Evolutionary conservation across 768 basidiomycete genomes (phyloP).

Genomic region (Suillus ampliporus): DNA sequence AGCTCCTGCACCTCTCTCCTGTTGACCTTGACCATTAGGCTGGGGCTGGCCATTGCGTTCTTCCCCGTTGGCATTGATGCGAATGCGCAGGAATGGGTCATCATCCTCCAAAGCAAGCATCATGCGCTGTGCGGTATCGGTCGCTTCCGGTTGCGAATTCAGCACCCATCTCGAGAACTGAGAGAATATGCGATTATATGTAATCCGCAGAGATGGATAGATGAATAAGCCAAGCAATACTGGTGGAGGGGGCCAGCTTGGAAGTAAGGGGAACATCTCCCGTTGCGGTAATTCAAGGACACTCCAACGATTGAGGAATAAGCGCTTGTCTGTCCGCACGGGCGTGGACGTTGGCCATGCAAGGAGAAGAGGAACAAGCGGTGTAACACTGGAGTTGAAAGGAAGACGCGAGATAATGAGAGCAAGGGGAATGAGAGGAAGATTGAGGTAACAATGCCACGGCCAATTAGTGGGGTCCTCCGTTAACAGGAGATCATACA

Average conservation of each 20-base stretch:
- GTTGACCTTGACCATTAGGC: conserved; percentile 20
- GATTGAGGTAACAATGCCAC: conserved; percentile 75
- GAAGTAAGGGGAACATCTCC: conserved; percentile 35
- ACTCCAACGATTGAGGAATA: conserved; percentile 17
- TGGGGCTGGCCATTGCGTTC: conserved; percentile 20
- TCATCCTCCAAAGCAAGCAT: conserved; percentile 32
- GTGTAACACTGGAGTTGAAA: conserved; percentile 33
- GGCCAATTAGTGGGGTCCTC: conserved; percentile 78
- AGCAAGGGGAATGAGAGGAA: conserved; percentile 71
- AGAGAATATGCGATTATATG: conserved; percentile 50
- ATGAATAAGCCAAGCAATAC: conserved; percentile 58
- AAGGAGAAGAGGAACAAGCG: conserved; percentile 28
- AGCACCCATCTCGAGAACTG: conserved; percentile 50
- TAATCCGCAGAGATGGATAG: conserved; percentile 50
- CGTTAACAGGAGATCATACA: conserved; percentile 68
- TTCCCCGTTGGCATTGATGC: conserved; percentile 41
- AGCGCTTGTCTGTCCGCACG: conserved; percentile 17
- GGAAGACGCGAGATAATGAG: conserved; percentile 69
- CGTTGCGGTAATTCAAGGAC: neutral
- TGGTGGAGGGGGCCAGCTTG: conserved; percentile 65
- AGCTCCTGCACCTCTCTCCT: too few relatives aligned
- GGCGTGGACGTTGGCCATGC: conserved; percentile 38
- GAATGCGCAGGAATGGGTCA: conserved; percentile 36
- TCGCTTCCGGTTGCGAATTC: conserved; percentile 35
- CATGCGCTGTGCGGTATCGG: conserved; percentile 24